A percentile compares a stretch with the other conserved stretches of the same genome.
These are phyloP conservation scores for Spatholobus suberectus DNA, from an alignment of 306 rosid genomes.

Conservation along the genomic window DNA sequence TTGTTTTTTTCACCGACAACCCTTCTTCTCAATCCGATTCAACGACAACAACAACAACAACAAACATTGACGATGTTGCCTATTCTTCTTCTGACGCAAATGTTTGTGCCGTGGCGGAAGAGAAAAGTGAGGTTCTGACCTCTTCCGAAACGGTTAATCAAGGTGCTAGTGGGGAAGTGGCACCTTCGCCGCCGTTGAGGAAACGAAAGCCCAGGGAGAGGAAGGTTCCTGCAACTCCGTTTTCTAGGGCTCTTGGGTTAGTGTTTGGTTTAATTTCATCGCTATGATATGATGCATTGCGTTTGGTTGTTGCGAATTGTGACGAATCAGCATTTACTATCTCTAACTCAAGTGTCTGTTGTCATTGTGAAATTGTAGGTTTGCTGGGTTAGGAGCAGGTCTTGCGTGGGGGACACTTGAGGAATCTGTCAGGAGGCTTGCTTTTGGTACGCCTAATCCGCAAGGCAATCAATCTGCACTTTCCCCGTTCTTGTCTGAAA, in stretches of 20 bases:
- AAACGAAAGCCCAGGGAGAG: slow-evolving; percentile 58
- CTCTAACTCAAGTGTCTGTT: not conserved
- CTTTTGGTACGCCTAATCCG: slow-evolving; percentile 60
- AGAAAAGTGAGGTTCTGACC: slow-evolving; percentile 25
- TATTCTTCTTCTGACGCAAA: slow-evolving; percentile 29
- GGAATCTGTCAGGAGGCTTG: slow-evolving; percentile 90
- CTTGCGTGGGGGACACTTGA: slow-evolving; percentile 97
- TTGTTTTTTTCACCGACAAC: slow-evolving; percentile 54
- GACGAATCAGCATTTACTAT: slow-evolving; percentile 1
- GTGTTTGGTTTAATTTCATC: slow-evolving; percentile 20
- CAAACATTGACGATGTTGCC: slow-evolving; percentile 23
- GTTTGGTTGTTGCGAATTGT: not conserved
- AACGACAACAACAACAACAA: not conserved
- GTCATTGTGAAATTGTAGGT: slow-evolving; percentile 45
- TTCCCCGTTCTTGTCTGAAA: slow-evolving; percentile 79
- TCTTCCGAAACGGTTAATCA: slow-evolving; percentile 26
- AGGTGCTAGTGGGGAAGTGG: slow-evolving; percentile 31
- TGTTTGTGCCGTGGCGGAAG: not conserved
- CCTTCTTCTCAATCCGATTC: slow-evolving; percentile 36
- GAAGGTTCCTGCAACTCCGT: slow-evolving; percentile 59
- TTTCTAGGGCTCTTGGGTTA: slow-evolving; percentile 54
- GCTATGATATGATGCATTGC: not conserved
- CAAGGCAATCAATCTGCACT: slow-evolving; percentile 54
- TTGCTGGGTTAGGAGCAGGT: slow-evolving; percentile 94
- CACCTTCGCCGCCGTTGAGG: slow-evolving; percentile 26